Conservation (phyloP, 2,329 filamentous ascomycete genomes). For the Diaporthe caulivora region DNA sequence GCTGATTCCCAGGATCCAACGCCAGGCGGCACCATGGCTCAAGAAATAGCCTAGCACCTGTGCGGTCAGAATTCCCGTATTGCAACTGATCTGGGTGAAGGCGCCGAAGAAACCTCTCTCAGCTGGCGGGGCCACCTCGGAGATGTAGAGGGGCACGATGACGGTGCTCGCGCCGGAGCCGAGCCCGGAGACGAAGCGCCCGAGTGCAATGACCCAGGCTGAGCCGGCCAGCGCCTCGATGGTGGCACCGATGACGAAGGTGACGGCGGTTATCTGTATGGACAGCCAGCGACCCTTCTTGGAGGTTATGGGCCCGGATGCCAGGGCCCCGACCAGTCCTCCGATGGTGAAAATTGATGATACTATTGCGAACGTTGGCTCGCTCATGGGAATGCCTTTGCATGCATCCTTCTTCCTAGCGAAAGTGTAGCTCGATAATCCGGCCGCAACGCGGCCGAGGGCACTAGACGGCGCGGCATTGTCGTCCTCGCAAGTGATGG, state of each 20-base stretch:
- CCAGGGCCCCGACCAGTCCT: constrained; percentile 85
- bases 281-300: constrained; percentile 79
- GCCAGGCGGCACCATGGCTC: constrained; percentile 84
- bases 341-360: constrained; percentile 93
- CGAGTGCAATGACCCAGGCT: constrained; percentile 76
- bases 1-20: constrained; percentile 83
- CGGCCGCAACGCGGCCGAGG: constrained; percentile 47
- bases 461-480: constrained; percentile 57
- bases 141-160: constrained; percentile 94
- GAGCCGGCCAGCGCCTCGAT: constrained; percentile 79
- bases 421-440: constrained; percentile 44
- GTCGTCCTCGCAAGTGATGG: constrained; percentile 83
- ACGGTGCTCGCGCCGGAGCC: constrained; percentile 92
- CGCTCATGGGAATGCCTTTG: constrained; percentile 79
- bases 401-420: constrained; percentile 69
- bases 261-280: constrained; percentile 81
- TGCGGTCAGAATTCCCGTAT: constrained; percentile 86
- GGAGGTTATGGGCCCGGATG: constrained; percentile 83
- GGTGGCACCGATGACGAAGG: constrained; percentile 81
- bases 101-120: constrained; percentile 83
- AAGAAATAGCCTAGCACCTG: constrained; percentile 90
- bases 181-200: constrained; percentile 83
- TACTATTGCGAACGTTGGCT: constrained; percentile 84
- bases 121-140: constrained; percentile 83
- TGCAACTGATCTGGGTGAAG: constrained; percentile 94